Base-by-base conservation (phyloP, 176 grass and related monocot species). In the Puya raimondii region DNA sequence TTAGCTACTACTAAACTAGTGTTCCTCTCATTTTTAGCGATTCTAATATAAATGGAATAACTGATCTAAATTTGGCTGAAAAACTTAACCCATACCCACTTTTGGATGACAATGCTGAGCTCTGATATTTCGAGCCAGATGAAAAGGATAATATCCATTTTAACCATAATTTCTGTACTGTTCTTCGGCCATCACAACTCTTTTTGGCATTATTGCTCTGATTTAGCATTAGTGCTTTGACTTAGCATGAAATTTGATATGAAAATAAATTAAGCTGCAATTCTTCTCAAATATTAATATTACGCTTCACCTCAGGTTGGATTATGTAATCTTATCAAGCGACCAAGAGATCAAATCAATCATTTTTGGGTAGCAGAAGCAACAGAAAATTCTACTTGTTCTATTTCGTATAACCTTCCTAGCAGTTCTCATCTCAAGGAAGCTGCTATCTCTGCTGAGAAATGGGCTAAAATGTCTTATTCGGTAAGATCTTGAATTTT, bases 331-430 rank as follows among this genome's bases (percentile, higher is more conserved):
- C 69, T 97, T 66, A 53, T 92, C 13, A 92, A 92, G 80, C 74
- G 80, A 74, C 76, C 83, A 22, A 92, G 86, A 82, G 93, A 97
- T 51, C 86, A 92, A 80, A 80, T 61, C 11, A 92, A 82, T 79
- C 75, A 72, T 76, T 72, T 97, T 66, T 97, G 89, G 93, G 86
- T 92, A 76, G 86, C 84, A 23, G 89, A 97, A 63, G 86, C 89
- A 72, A 97, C 77, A 26, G 81, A 88, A 74, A 81, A 52, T 63
- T 90, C 84, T 73, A 92, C 65, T 21, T 87, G 72, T 72, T 70
- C 66, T 85, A 57, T 85, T 67, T 92, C 59, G 50, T 74, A 78
- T 14, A 85, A 85, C 64, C 79, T 97, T 63, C 63, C 81, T 75
- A 86, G 73, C 85, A 71, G 75, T 64, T 97, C 74, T 29, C 93